Evolutionary conservation across 495 filamentous ascomycete species (phyloP).

Genomic region (Chaetomium fimeti): DNA sequence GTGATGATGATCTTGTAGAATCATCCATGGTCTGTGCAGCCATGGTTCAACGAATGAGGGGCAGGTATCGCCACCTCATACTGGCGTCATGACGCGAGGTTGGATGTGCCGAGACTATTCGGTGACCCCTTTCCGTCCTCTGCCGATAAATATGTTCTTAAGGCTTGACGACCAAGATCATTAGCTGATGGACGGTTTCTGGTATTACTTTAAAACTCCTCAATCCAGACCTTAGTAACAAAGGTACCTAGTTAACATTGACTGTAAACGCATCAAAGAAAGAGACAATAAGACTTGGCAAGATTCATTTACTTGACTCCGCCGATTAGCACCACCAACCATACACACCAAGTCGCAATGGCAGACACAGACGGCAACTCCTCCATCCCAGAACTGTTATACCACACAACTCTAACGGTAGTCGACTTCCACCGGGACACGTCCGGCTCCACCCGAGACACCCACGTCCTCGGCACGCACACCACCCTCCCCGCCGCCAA

Average conservation of each 20-base stretch:
- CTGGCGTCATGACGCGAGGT: slow-evolving; percentile 13
- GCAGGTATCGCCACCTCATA: slow-evolving; percentile 12
- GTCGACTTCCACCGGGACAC: slow-evolving; percentile 37
- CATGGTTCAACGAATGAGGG: not conserved
- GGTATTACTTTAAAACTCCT: too few species aligned
- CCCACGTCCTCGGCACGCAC: slow-evolving; percentile 44
- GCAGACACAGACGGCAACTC: slow-evolving; percentile 3
- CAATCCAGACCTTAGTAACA: too few species aligned
- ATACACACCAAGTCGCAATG: not conserved
- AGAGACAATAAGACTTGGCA: not conserved
- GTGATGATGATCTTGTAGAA: not conserved
- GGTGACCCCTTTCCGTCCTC: not conserved
- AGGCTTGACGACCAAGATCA: too few species aligned
- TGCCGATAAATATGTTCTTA: not conserved
- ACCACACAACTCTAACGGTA: slow-evolving; percentile 43
- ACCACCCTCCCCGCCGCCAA: slow-evolving; percentile 38
- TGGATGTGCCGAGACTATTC: not conserved
- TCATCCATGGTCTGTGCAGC: not conserved
- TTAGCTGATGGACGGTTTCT: too few species aligned
- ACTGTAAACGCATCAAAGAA: not conserved
- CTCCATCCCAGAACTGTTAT: slow-evolving; percentile 36
- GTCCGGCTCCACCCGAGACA: slow-evolving; percentile 32
- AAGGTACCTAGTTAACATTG: too few species aligned
- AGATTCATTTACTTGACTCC: not conserved
- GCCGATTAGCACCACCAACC: not conserved